These are phyloP conservation scores for Aphanocladium album DNA, from an alignment of 2,329 filamentous ascomycete species.

Conservation along the genomic window DNA sequence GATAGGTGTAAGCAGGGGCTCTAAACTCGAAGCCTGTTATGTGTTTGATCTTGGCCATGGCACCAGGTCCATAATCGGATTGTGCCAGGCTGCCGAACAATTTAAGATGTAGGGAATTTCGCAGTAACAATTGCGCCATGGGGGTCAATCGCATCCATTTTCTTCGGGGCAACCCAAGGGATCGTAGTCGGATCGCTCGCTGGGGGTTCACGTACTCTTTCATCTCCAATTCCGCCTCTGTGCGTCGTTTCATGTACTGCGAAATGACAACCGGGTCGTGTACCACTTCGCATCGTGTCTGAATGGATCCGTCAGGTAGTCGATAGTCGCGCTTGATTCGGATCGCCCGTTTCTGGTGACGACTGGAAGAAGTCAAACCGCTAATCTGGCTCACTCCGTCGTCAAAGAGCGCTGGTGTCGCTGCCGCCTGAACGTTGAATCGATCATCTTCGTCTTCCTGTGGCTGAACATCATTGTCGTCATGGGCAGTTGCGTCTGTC, in stretches of 20 bases:
- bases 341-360: conserved; percentile 60
- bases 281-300: conserved; percentile 62
- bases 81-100: neutral
- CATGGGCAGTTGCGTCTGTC: conserved; percentile 64
- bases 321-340: conserved; percentile 65
- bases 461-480: conserved; percentile 54
- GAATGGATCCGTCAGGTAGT: conserved; percentile 43
- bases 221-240: conserved; percentile 63
- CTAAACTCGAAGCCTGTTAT: conserved; percentile 30
- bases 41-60: conserved; percentile 26
- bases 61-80: conserved; percentile 21
- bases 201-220: conserved; percentile 57
- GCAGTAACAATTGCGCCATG: neutral
- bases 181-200: neutral
- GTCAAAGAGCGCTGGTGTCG: conserved; percentile 63
- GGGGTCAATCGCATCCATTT: neutral
- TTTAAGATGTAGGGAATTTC: neutral
- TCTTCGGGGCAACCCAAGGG: neutral
- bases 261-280: conserved; percentile 82
- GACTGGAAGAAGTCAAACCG: conserved; percentile 59
- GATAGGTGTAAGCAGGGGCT: conserved; percentile 34
- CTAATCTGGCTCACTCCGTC: conserved; percentile 79
- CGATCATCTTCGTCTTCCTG: conserved; percentile 60
- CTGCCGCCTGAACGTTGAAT: conserved; percentile 67
- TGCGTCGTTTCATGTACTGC: conserved; percentile 76